phyloP scores from a whole-genome alignment of 1,139 yeast species.

The Yamadazyma siamensis region DNA sequence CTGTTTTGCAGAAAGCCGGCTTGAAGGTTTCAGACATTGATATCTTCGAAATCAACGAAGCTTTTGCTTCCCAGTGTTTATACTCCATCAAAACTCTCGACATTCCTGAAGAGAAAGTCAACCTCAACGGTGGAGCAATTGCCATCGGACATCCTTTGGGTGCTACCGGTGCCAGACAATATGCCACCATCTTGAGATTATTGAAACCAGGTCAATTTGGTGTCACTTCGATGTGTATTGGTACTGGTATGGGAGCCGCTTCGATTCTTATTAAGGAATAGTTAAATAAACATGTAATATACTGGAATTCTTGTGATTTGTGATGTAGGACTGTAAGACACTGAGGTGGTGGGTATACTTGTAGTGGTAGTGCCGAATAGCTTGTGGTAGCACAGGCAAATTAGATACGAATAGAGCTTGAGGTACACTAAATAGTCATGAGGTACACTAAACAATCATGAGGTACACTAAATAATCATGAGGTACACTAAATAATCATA shows the following conservation, averaged over 20 bases:
- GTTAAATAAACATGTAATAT: slow-evolving; percentile 4
- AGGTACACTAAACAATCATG: too few species aligned
- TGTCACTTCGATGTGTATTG: slow-evolving; percentile 93
- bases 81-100: slow-evolving; percentile 67
- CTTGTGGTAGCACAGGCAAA: too few species aligned
- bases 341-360: too few species aligned
- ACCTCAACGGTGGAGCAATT: slow-evolving; percentile 94
- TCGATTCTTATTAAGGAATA: slow-evolving; percentile 66
- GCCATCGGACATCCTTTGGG: slow-evolving; percentile 97
- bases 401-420: too few species aligned
- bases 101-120: slow-evolving; percentile 70
- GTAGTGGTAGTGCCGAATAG: too few species aligned
- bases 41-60: slow-evolving; percentile 88
- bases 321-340: too few species aligned
- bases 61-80: slow-evolving; percentile 91
- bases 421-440: too few species aligned
- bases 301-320: neutral
- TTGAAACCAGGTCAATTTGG: slow-evolving; percentile 80
- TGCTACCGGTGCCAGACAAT: slow-evolving; percentile 93
- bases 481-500: too few species aligned
- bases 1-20: slow-evolving; percentile 63
- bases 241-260: slow-evolving; percentile 99
- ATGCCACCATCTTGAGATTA: slow-evolving; percentile 82
- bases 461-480: too few species aligned
- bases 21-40: slow-evolving; percentile 63